Evolutionary conservation across 345 rosid species (phyloP).

Genomic region (Eucalyptus albens): DNA sequence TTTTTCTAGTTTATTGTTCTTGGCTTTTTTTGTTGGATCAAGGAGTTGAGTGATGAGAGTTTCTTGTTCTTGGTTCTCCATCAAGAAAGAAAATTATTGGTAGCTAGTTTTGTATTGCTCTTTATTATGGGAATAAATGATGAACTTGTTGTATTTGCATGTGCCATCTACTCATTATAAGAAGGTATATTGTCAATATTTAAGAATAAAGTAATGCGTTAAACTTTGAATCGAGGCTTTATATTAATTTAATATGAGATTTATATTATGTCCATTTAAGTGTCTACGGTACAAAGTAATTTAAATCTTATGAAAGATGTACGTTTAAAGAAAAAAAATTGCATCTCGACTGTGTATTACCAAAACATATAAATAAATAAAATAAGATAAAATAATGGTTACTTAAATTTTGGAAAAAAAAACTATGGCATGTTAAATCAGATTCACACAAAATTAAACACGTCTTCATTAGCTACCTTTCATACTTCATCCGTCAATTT

Average conservation of each 20-base stretch:
- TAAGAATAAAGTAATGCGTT: too few relatives aligned
- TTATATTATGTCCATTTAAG: neutral
- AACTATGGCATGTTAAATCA: neutral
- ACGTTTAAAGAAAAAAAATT: too few relatives aligned
- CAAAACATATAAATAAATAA: too few relatives aligned
- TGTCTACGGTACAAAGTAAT: neutral
- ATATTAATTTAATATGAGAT: too few relatives aligned
- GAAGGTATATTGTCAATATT: neutral
- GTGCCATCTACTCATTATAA: neutral
- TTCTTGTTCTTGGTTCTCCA: neutral
- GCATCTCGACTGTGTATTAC: too few relatives aligned
- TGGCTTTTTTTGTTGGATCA: neutral
- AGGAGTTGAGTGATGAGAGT: neutral
- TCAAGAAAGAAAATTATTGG: neutral
- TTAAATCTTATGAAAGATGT: neutral
- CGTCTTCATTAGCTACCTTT: neutral
- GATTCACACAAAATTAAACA: neutral
- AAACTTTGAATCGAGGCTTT: neutral
- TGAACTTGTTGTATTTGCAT: neutral
- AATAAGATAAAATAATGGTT: neutral
- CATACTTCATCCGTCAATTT: neutral
- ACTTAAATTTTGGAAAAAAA: too few relatives aligned
- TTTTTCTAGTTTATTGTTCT: rapidly evolving
- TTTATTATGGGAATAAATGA: neutral
- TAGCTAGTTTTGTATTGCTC: neutral